Conservation (phyloP, 1,284 basidiomycete species). For the Sporisorium sorghi region DNA sequence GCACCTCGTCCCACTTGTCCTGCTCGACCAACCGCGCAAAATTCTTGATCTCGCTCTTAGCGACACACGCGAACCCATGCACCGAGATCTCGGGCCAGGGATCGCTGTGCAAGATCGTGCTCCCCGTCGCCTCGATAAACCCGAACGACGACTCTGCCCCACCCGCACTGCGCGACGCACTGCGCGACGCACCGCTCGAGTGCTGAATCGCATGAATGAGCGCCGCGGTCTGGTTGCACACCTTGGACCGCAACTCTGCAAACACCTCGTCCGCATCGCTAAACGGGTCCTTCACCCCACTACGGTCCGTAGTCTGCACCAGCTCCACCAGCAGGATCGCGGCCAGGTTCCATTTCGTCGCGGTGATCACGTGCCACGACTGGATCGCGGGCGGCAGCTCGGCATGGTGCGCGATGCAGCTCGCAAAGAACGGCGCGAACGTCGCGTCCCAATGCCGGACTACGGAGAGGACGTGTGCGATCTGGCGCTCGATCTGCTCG, state of each 20-base stretch:
- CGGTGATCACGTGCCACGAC: conserved; percentile 38
- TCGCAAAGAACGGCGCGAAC: conserved; percentile 37
- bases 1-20: conserved; percentile 27
- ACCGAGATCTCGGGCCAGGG: conserved; percentile 46
- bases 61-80: conserved; percentile 26
- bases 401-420: conserved; percentile 30
- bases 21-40: conserved; percentile 10
- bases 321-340: conserved; percentile 41
- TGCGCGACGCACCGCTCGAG: conserved; percentile 11
- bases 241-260: conserved; percentile 18
- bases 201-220: conserved; percentile 43
- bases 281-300: conserved; percentile 20
- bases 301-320: conserved; percentile 33
- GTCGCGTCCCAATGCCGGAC: conserved; percentile 41
- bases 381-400: conserved; percentile 34
- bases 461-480: conserved; percentile 31
- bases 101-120: conserved; percentile 39
- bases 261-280: conserved; percentile 28
- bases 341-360: conserved; percentile 42
- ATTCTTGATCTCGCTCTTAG: conserved; percentile 40
- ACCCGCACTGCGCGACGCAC: no score
- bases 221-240: conserved; percentile 38
- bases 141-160: conserved; percentile 19
- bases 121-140: conserved; percentile 29
- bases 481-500: conserved; percentile 40